phyloP scores from a whole-genome alignment of 2,329 filamentous ascomycete genomes.

The Colletotrichum sp. region DNA sequence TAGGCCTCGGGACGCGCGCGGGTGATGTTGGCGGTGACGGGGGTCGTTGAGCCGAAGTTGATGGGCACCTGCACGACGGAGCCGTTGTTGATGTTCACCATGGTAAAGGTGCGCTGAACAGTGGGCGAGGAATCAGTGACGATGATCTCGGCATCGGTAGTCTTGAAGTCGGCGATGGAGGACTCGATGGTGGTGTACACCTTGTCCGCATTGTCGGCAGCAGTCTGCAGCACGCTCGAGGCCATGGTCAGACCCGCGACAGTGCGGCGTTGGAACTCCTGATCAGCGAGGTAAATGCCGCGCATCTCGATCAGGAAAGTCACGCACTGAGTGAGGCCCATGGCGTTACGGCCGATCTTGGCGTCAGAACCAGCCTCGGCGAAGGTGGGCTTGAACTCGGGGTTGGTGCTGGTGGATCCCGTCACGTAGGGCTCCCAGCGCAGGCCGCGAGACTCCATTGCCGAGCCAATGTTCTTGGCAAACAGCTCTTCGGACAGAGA shows the following conservation, averaged over 20 bases:
- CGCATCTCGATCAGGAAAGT: constrained; percentile 33
- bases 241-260: constrained; percentile 31
- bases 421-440: constrained; percentile 35
- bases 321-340: constrained; percentile 32
- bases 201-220: constrained; percentile 31
- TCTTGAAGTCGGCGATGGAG: constrained; percentile 30
- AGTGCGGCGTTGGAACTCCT: constrained; percentile 34
- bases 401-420: constrained; percentile 22
- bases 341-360: constrained; percentile 32
- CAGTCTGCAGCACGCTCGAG: constrained; percentile 30
- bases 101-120: constrained; percentile 24
- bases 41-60: constrained; percentile 30
- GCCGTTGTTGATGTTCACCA: constrained; percentile 30
- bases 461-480: constrained; percentile 28
- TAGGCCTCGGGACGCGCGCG: constrained; percentile 32
- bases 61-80: constrained; percentile 30
- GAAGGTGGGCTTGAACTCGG: constrained; percentile 25
- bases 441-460: constrained; percentile 30
- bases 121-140: constrained; percentile 29
- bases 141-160: constrained; percentile 27
- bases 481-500: constrained; percentile 32
- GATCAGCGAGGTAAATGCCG: constrained; percentile 32
- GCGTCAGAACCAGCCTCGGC: constrained; percentile 24
- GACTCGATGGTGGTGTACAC: constrained; percentile 30
- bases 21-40: constrained; percentile 29